phyloP scores from a whole-genome alignment of 2,329 filamentous ascomycete genomes.

The Neofusicoccum sp. region DNA sequence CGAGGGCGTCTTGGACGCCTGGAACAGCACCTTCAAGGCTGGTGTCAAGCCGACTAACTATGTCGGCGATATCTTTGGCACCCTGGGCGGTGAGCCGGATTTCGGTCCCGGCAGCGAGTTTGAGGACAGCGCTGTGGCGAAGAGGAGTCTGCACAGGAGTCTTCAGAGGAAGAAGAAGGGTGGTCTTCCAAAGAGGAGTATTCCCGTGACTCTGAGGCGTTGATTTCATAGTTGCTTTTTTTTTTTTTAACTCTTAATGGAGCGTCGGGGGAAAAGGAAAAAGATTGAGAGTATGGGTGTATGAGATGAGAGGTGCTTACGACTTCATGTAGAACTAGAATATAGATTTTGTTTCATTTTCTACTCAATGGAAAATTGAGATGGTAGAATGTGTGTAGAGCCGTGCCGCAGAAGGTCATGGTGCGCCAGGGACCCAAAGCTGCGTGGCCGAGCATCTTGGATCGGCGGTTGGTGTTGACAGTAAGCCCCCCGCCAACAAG shows the following conservation, averaged over 20 bases:
- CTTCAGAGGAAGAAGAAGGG: background rate
- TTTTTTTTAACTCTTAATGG: background rate
- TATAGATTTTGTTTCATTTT: too few relatives aligned
- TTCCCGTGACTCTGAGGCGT: background rate
- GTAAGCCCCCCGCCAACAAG: background rate
- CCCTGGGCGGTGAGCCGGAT: conserved; percentile 65
- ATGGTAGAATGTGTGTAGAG: too few relatives aligned
- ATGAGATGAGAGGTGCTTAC: background rate
- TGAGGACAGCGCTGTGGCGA: conserved; percentile 21
- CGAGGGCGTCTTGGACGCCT: conserved; percentile 61
- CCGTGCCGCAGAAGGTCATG: too few relatives aligned
- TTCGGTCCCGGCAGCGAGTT: conserved; percentile 60
- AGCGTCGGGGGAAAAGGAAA: background rate
- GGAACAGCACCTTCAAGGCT: conserved; percentile 58
- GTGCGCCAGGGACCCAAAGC: too few relatives aligned
- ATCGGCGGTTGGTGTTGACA: background rate
- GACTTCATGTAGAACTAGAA: too few relatives aligned
- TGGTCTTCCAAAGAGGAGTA: background rate
- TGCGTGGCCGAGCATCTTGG: too few relatives aligned
- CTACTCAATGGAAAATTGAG: too few relatives aligned
- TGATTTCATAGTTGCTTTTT: background rate
- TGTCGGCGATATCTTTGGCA: conserved; percentile 71
- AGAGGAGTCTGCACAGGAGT: conserved; percentile 21
- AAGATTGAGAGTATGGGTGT: background rate
- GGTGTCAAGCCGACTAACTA: conserved; percentile 66